Evolutionary conservation across 2,329 filamentous ascomycete species (phyloP), one percentile per base, ranked within the genome.

Genomic region (Bipolaris zeicola): DNA sequence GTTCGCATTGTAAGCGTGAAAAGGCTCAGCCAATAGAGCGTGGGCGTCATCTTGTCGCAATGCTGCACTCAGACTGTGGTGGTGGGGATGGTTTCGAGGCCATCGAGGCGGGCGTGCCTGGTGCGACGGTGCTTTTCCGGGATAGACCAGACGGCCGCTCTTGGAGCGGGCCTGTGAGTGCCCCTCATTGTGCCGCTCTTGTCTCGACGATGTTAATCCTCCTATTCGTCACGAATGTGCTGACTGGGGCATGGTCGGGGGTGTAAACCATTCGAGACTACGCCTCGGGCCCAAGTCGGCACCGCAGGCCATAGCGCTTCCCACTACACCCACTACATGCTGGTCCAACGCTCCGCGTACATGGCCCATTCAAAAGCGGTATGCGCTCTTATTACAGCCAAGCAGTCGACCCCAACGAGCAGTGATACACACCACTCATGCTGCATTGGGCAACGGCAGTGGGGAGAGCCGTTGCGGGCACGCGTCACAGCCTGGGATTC

Each of bases 251-350:
- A n/a, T 36, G 6, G 20, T 47, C 49, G 53, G 49, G 43, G 42
- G 34, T 52, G 50, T 36, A 56, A 56, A 47, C 53, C 22, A 43
- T 52, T 56, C 42, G 26, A 51, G 53, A 46, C 43, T 46, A 52
- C 49, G 53, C 42, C 36, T 52, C 53, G 53, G 53, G 37, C 26
- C 11, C 28, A 47, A 34, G 44, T 52, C 53, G 53, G 53, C 53
- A 47, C 24, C n/a, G 16, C 16, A 47, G 28, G 37, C 36, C 51
- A 50, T 42, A 52, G 53, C 53, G 43, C 42, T 43, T 18, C 43
- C 49, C 53, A 38, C 49, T 41, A 51, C 31, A 55, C 43, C 48
- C 18, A 36, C 34, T 38, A n/a, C 45, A 48, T 37, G 44, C 44
- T 31, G 31, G 50, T 47, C 38, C 41, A 18, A 43, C 48, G 28